A percentile compares a stretch with the other conserved stretches of the same genome.
phyloP scores from a whole-genome alignment of 2,329 filamentous ascomycete species.

The Aspergillus novoparasiticus region DNA sequence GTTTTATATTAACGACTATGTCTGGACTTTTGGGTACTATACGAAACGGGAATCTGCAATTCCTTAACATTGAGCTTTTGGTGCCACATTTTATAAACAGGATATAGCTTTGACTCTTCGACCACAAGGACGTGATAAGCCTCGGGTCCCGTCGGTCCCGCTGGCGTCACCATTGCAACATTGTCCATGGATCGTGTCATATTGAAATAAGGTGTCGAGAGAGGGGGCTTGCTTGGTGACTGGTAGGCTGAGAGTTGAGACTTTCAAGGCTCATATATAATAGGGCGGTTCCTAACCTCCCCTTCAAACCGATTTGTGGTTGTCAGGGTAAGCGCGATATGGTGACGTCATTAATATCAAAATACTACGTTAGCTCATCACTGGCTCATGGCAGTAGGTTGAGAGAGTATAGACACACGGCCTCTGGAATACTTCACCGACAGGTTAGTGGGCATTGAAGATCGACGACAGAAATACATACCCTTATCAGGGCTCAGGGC shows the following conservation, averaged over 20 bases:
- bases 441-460: too few relatives aligned
- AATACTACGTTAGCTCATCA: not conserved
- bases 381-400: not conserved
- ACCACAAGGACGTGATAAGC: not conserved
- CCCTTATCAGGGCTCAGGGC: not conserved
- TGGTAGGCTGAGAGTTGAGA: not conserved
- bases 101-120: not conserved
- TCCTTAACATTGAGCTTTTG: not conserved
- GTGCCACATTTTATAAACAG: not conserved
- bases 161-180: constrained; percentile 17
- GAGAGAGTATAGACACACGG: too few relatives aligned
- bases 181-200: constrained; percentile 8
- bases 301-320: not conserved
- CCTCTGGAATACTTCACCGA: too few relatives aligned
- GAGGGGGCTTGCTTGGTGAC: not conserved
- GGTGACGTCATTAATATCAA: constrained; percentile 7
- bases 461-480: not conserved
- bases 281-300: not conserved
- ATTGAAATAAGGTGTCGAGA: not conserved
- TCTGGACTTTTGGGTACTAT: not conserved
- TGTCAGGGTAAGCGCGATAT: not conserved
- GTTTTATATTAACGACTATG: not conserved
- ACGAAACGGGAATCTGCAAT: too few relatives aligned
- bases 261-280: not conserved
- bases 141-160: constrained; percentile 2